These are phyloP conservation scores for Penicillium cinerascens DNA, from an alignment of 495 filamentous ascomycete genomes.

Conservation along the genomic window DNA sequence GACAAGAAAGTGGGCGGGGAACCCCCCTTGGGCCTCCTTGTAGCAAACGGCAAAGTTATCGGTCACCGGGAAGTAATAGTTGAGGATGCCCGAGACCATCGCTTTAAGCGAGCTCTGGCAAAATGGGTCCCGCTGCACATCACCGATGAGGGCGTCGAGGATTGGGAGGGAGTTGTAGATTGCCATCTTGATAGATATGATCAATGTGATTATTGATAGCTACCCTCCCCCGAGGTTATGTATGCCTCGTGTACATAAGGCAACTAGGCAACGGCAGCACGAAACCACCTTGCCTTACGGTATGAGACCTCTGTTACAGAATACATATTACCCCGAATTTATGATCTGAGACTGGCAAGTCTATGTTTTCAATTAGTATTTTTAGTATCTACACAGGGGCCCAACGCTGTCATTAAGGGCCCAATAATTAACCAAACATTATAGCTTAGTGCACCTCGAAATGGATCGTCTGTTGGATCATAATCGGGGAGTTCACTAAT, in stretches of 20 bases:
- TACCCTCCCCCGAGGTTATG: too few species aligned
- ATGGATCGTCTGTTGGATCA: conserved; percentile 22
- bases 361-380: neutral
- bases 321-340: too few species aligned
- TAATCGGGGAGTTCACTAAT: conserved; percentile 9
- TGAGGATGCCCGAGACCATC: neutral
- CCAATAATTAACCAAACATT: neutral
- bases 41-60: neutral
- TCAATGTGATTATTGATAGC: too few species aligned
- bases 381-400: neutral
- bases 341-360: neutral
- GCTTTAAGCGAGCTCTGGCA: neutral
- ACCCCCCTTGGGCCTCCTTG: neutral
- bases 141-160: too few species aligned
- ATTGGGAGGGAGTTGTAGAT: too few species aligned
- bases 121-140: too few species aligned
- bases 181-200: too few species aligned
- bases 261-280: too few species aligned
- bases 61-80: neutral
- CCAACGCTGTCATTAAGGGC: neutral
- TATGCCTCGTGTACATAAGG: too few species aligned
- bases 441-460: conserved; percentile 16
- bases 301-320: too few species aligned
- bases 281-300: too few species aligned
- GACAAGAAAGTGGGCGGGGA: neutral